Evolutionary conservation across 2,329 filamentous ascomycete genomes (phyloP), one percentile per base, ranked within the genome.

Genomic region (Nannizziopsis arthrosporioides): DNA sequence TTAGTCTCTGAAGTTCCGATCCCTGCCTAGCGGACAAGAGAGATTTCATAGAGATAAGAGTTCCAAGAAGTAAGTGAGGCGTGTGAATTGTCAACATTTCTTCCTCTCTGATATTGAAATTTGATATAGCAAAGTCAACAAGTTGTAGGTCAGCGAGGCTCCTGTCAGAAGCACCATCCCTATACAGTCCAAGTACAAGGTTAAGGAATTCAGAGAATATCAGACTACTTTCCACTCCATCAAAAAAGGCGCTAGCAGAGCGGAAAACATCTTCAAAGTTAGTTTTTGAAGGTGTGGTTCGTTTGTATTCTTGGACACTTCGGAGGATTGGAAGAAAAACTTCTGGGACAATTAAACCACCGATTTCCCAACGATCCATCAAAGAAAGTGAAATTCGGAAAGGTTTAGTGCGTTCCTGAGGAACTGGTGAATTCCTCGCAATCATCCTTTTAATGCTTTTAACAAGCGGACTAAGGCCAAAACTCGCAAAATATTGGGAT

Each of bases 331-430:
- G 85, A 11, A 95, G 72, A 60, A 98, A 96, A 11, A 96, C 78
- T 52, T 87, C 82, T 0, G 89, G 85, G 1, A 96, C 83, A 41
- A 98, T 81, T 14, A 90, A 73, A 1, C 87, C 87, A 27, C 92
- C 92, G 55, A 98, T 90, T 63, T 98, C 92, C 89, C 88, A 96
- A 50, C 89, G 81, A 66, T 98, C 92, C 92, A 98, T 96, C 45
- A 98, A 72, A 12, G 93, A 95, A 2, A 96, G 75, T 59, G 88
- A 93, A 53, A 96, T 86, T 49, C 89, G 81, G 61, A 94, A 95
- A 0, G 92, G 90, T 35, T 81, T 81, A 15, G 88, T 86, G 61
- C 81, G 76, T 59, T 93, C 86, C 0, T 75, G 65, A 1, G 84
- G 76, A 47, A 72, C 71, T 4, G 59, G 63, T 38, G 71, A 70